Conservation (phyloP, 768 basidiomycete species). For the Mycena polygramma region DNA sequence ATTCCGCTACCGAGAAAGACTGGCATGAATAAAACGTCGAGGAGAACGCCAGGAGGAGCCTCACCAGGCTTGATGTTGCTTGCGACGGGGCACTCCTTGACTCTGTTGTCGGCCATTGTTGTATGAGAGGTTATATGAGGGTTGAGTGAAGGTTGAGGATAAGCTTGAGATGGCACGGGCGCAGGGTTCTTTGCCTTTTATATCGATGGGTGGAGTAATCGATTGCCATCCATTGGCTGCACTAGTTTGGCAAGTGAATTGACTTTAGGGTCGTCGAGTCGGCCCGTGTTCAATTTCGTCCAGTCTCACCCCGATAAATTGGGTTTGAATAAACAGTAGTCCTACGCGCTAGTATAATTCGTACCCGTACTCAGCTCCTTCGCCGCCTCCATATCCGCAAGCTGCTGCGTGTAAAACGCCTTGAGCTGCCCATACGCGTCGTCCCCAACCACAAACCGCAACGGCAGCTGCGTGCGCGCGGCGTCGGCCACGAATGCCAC, state of each 20-base stretch:
- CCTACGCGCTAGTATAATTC: neutral
- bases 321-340: neutral
- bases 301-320: no score
- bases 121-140: slow-evolving; percentile 1
- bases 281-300: no score
- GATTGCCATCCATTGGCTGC: slow-evolving; percentile 15
- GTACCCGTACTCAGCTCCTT: slow-evolving; percentile 23
- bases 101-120: slow-evolving; percentile 63
- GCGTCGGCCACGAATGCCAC: slow-evolving; percentile 17
- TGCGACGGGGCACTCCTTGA: slow-evolving; percentile 66
- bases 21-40: neutral
- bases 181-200: neutral
- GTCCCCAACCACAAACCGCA: slow-evolving; percentile 22
- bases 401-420: slow-evolving; percentile 16
- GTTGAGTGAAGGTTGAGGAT: neutral
- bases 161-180: neutral
- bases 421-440: slow-evolving; percentile 8
- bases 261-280: no score
- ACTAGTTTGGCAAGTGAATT: neutral
- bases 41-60: slow-evolving; percentile 14
- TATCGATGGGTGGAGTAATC: slow-evolving; percentile 28
- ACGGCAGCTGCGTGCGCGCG: slow-evolving; percentile 12
- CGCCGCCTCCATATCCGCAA: slow-evolving; percentile 23
- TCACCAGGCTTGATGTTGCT: slow-evolving; percentile 67
- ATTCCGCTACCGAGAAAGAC: slow-evolving; percentile 33